Evolutionary conservation across 1,284 basidiomycete genomes (phyloP), one percentile per base, ranked within the genome.

Genomic region (Ganoderma meredithae): DNA sequence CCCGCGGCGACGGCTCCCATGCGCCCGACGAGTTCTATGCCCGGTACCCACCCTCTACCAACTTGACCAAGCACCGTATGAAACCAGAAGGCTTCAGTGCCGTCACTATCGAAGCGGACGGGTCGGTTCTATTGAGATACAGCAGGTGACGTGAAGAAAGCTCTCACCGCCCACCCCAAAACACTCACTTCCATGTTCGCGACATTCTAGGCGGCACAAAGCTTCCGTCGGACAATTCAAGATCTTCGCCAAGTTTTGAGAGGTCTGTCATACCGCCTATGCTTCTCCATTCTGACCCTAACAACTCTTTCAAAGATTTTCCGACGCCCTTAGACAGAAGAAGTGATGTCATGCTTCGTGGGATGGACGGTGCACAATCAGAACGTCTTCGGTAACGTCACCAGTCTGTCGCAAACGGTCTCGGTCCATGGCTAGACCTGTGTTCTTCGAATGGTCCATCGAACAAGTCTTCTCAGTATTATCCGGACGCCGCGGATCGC

Each of bases 21-120:
- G 75, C 75, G 55, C 75, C 76, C 13, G 76, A 75, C 68, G 75
- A 78, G 63, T 77, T 78, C 68, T 79, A 78, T 67, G 71, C 76
- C 33, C 74, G 44, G 17, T 44, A 44, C 43, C 17, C 19, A 44
- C 43, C 17, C 62, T 72, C 76, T n/a, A 78, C 77, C 41, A 76
- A 77, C 56, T 70, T 78, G 47, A 79, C 76, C 12, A 76, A 76
- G 66, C 75, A 74, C 22, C 68, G 78, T 60, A 76, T 78, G 66
- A 73, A 76, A 64, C 73, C 78, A 59, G 76, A 78, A 64, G 76
- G 76, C 56, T 79, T 79, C 71, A 76, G 71, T 12, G 77, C 74
- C 22, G 70, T 77, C 17, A 76, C 77, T 22, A 70, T 77, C 19
- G 77, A 78, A 69, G 76, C 77, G 47, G 78, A 78, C 67, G 78